Percentiles rank a stretch among this genome's conserved stretches.
Evolutionary conservation across 164 flowering plant genomes (phyloP).

Genomic region (Platanus orientalis): DNA sequence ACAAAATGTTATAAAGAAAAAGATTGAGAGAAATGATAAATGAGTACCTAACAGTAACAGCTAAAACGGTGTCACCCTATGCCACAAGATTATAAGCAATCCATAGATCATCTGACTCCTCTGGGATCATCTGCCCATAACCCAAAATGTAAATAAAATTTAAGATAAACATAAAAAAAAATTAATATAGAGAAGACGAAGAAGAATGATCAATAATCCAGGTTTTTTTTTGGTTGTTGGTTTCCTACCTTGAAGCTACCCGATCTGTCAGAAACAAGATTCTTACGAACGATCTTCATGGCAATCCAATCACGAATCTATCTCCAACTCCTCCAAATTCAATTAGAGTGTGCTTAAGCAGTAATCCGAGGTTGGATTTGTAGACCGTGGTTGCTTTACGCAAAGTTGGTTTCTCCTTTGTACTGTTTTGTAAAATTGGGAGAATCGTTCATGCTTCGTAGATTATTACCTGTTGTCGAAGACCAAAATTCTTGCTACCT

Average conservation of each 20-base stretch:
- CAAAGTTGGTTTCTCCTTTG: too few relatives aligned
- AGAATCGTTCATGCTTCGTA: too few relatives aligned
- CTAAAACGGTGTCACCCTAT: constrained; percentile 56
- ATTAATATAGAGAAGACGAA: too few relatives aligned
- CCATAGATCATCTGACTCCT: constrained; percentile 89
- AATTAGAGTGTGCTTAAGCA: too few relatives aligned
- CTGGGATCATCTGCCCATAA: constrained; percentile 61
- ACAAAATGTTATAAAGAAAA: neutral
- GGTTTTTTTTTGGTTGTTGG: too few relatives aligned
- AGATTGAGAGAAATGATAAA: neutral
- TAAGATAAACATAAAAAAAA: neutral
- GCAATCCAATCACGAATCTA: neutral
- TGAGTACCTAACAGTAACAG: constrained; percentile 70
- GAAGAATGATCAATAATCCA: too few relatives aligned
- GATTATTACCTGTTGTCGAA: too few relatives aligned
- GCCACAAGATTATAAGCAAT: constrained; percentile 63
- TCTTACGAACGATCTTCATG: constrained; percentile 67
- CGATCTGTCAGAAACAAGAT: constrained; percentile 51
- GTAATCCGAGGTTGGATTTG: too few relatives aligned
- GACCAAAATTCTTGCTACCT: too few relatives aligned
- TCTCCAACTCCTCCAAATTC: too few relatives aligned
- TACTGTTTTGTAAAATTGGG: too few relatives aligned
- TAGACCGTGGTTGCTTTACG: too few relatives aligned
- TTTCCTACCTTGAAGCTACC: constrained; percentile 77
- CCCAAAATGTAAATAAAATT: neutral